Evolutionary conservation across 2,329 filamentous ascomycete species (phyloP), one percentile per base, ranked within the genome.

Genomic region (Emmonsiellopsis sp.): DNA sequence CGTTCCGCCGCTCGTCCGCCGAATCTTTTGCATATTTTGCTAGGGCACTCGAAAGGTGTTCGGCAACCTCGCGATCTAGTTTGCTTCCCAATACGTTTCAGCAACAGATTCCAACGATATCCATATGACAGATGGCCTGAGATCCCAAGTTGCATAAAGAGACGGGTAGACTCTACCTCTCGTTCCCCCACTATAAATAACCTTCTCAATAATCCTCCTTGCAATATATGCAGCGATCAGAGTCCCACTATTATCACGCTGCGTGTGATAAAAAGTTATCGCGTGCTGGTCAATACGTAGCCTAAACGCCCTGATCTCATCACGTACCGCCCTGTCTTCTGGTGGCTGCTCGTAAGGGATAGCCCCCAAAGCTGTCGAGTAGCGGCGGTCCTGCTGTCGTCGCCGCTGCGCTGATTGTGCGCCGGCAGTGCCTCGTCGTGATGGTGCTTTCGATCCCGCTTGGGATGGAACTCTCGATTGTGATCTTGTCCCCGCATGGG

Each of bases 261-360:
- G 42, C 5, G 43, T 52, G 40, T n/a, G 42, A 33, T 52, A 52
- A 13, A 47, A 52, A 9, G 32, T 46, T 37, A 43, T 45, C 9
- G 14, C 9, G 21, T 52, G 50, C 11, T 39, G 34, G n/a, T 43
- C 42, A 21, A 52, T 52, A 17, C 31, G 46, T 10, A 43, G 5
- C 7, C 42, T 40, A 6, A 52, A 47, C 14, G 50, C 17, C n/a
- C 10, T 52, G 32, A 46, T 14, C 17, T 14, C 32, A 3, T 45
- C 27, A n/a, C 21, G 32, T 37, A 47, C 40, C 42, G 8, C 33
- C 13, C 33, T 33, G 34, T 47, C 50, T 32, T 40, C 40, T 3
- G 49, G 40, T 2, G 42, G 39, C 34, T 42, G 49, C 17, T 17
- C 10, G 13, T 43, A 27, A 8, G n/a, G 31, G 5, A 51, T 42